Base-by-base conservation (phyloP, 306 rosid species). In the Purshia tridentata region DNA sequence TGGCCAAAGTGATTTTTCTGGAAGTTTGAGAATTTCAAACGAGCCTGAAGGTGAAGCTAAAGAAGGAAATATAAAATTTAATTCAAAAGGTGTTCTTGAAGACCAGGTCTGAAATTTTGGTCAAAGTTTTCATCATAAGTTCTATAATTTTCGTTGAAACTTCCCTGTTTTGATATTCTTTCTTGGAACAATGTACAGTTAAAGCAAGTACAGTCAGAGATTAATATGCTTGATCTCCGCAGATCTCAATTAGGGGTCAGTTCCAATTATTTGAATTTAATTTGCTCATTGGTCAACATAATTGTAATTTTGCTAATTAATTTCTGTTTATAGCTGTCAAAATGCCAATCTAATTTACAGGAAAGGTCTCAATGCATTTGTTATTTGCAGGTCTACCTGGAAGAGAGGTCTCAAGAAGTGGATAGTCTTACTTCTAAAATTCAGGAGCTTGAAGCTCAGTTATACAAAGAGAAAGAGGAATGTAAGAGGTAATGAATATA, bases 371-470 rank as follows among this genome's bases (percentile, higher is more conserved):
- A 29, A 58, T 58, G 42, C 18, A 4, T 23, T 58, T 71, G 66
- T 73, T 81, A 60, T 83, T 48, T 77, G 13, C 80, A 94, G 99
- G 86, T 72, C 69, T 49, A 22, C 77, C 73, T 88, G 72, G 95
- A 88, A 56, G 96, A 91, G 88, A 89, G 81, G 82, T 82, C 61
- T 78, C 96, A 86, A 84, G 99, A 94, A 84, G 89, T 75, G 56
- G 97, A 85, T 53, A 87, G 79, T 84, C 93, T 94, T 62, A 85
- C 90, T 78, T 94, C 97, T 64, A 88, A 90, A 81, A 89, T 89
- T 80, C 86, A 87, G 85, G 99, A 94, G 86, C 97, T 94, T 69
- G 88, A 89, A 75, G 82, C 88, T 82, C 97, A 91, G 62, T 75
- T 94, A 68, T 69, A 56, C 78, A 63, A 67, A 66, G 99, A 91